Base-by-base conservation (phyloP, 1,284 basidiomycete species). In the Ganoderma meredithae region DNA sequence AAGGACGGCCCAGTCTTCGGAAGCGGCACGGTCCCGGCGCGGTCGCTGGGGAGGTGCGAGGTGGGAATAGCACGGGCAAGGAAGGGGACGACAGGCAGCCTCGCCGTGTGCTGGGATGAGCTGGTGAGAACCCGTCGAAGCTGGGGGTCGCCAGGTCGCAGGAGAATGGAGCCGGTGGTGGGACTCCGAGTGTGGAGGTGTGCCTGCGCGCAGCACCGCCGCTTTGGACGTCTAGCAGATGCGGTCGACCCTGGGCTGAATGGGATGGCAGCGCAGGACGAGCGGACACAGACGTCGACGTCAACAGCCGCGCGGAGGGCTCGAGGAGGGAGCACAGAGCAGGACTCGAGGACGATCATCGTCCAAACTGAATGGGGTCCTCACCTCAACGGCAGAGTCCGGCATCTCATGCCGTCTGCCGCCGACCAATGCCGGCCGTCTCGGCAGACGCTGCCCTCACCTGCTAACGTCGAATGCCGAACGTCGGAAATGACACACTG, bases 21-120 rank as follows among this genome's bases (percentile, higher is more conserved):
- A 62, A 36, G 60, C 65, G 65, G 60, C 65, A 66, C 60, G 65
- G 43, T n/a, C 19, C 39, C 60, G 65, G 65, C 60, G 40, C 7
- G 64, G 64, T 22, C 15, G 22, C 22, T 22, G 52, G 31, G 6
- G 31, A 53, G 49, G 13, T 25, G 27, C 49, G 25, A 31, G 25
- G 12, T 55, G 52, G 27, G 52, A 55, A 55, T 33, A 33, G 13
- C 52, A 33, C 15, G 25, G 31, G 5, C 13, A 55, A 31, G 52
- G 27, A 55, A 33, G 47, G 22, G 22, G 12, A 25, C 13, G 27
- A 4, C 52, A 19, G 9, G 27, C 52, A 55, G 52, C 52, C 52
- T 55, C 7, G 15, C 52, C 27, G 27, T 19, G 15, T 55, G 12
- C 52, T 55, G 52, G 27, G 31, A 31, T n/a, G 52, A 17, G 52